Evolutionary conservation across 2,329 filamentous ascomycete species (phyloP).

Genomic region (Pezicula radicicola): DNA sequence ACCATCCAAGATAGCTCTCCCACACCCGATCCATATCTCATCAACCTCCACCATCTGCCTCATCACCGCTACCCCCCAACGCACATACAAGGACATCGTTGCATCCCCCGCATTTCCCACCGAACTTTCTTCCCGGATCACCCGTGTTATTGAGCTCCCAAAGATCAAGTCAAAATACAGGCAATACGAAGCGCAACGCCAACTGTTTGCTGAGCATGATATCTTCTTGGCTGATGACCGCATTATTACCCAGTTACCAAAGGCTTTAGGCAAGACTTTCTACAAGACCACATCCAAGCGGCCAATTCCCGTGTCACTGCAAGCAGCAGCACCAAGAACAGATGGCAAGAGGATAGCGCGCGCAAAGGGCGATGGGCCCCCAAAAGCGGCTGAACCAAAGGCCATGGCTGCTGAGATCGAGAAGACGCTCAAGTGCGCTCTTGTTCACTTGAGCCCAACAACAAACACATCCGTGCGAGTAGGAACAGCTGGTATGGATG

Average conservation of each 20-base stretch:
- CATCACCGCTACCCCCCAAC: constrained; percentile 78
- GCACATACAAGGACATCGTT: constrained; percentile 86
- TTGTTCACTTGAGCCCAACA: constrained; percentile 75
- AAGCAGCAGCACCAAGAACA: constrained; percentile 57
- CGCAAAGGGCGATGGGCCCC: constrained; percentile 43
- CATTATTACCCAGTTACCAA: constrained; percentile 71
- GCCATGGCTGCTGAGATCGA: constrained; percentile 79
- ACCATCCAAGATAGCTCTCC: constrained; percentile 77
- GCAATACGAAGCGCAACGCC: constrained; percentile 82
- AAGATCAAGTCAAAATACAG: constrained; percentile 90
- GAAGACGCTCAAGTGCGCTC: constrained; percentile 71
- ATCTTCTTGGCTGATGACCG: constrained; percentile 92
- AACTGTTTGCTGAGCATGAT: constrained; percentile 83
- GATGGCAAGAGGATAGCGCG: constrained; percentile 56
- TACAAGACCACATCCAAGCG: constrained; percentile 82
- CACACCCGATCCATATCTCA: constrained; percentile 70
- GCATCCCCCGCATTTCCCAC: constrained; percentile 69
- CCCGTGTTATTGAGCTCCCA: constrained; percentile 73
- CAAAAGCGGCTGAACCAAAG: constrained; percentile 33
- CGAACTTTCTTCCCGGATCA: constrained; percentile 64
- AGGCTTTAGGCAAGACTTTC: constrained; percentile 85
- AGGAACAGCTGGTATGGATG: constrained; percentile 69
- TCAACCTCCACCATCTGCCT: constrained; percentile 73
- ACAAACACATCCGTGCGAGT: constrained; percentile 80
- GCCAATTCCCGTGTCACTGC: constrained; percentile 78